Percentiles rank a stretch among this genome's conserved stretches.
phyloP scores from a whole-genome alignment of 257 asterid genomes.

The Phtheirospermum japonicum region DNA sequence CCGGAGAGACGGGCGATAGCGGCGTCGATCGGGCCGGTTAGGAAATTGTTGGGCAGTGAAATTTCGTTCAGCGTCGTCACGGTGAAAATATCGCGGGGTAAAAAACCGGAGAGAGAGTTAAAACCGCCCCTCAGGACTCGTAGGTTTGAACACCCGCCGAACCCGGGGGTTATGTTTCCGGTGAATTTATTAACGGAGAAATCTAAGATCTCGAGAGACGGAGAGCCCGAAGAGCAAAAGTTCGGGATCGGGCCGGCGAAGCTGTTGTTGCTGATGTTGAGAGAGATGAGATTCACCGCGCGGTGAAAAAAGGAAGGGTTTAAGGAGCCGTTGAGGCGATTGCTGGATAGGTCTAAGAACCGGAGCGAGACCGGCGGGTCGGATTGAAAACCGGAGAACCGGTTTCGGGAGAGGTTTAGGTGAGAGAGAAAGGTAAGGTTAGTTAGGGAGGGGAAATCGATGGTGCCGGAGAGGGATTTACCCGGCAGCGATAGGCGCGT shows the following conservation, averaged over 20 bases:
- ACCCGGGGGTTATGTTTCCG: slow-evolving; percentile 28
- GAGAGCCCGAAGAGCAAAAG: slow-evolving; percentile 19
- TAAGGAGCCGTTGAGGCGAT: slow-evolving; percentile 36
- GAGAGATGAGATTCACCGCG: slow-evolving; percentile 23
- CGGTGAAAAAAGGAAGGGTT: slow-evolving; percentile 19
- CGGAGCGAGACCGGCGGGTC: slow-evolving; percentile 22
- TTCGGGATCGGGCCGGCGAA: slow-evolving; percentile 37
- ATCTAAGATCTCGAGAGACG: slow-evolving; percentile 30
- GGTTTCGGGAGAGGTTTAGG: slow-evolving; percentile 37
- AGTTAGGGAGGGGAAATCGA: slow-evolving; percentile 19
- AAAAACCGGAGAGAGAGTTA: slow-evolving; percentile 38
- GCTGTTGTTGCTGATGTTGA: slow-evolving; percentile 47
- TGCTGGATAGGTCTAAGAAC: slow-evolving; percentile 36
- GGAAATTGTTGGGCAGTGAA: slow-evolving; percentile 37
- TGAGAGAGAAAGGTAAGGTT: slow-evolving; percentile 33
- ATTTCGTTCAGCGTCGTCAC: slow-evolving; percentile 30
- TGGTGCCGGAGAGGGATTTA: slow-evolving; percentile 11
- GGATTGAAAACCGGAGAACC: slow-evolving; percentile 24
- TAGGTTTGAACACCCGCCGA: slow-evolving; percentile 31
- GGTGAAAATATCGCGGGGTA: slow-evolving; percentile 36
- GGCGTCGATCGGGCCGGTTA: slow-evolving; percentile 39
- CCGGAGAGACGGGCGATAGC: slow-evolving; percentile 30
- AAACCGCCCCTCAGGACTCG: slow-evolving; percentile 39
- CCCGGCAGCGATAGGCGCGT: slow-evolving; percentile 26
- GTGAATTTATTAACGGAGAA: slow-evolving; percentile 38